A percentile compares a stretch with the other conserved stretches of the same genome.
These are phyloP conservation scores for Chrysoporthe cubensis DNA, from an alignment of 2,329 filamentous ascomycete species.

Conservation along the genomic window DNA sequence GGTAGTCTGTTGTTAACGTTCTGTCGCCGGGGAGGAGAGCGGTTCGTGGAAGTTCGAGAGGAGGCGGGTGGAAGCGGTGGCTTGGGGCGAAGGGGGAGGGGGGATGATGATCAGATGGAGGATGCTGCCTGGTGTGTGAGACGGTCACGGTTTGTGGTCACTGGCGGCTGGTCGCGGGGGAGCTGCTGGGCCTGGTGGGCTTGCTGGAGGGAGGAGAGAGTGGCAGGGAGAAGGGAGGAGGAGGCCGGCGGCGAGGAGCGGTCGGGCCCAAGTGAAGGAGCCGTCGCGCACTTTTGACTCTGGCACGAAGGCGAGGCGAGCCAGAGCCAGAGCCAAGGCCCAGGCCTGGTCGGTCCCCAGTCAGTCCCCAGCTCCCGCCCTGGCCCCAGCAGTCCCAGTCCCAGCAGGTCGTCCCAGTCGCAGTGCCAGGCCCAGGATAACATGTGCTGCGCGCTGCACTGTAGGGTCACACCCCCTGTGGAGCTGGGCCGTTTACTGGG, in stretches of 20 bases:
- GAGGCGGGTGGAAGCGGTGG: neutral
- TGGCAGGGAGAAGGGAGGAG: constrained; percentile 2
- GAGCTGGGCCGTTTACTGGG: too few relatives aligned
- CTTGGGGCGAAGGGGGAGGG: neutral
- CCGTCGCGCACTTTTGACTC: constrained; percentile 3
- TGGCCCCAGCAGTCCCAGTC: too few relatives aligned
- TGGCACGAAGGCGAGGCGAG: neutral
- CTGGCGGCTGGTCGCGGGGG: constrained; percentile 1
- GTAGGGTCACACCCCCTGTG: too few relatives aligned
- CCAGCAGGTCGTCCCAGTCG: too few relatives aligned
- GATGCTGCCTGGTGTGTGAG: constrained; percentile 11
- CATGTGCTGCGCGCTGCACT: too few relatives aligned
- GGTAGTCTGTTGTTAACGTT: too few relatives aligned
- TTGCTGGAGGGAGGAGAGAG: neutral
- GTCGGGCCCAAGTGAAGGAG: constrained; percentile 7
- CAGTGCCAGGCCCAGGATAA: too few relatives aligned
- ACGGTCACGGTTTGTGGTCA: neutral
- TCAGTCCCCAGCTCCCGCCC: neutral
- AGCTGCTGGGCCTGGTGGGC: neutral
- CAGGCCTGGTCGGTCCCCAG: neutral
- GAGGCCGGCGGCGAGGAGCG: neutral
- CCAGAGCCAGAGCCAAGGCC: constrained; percentile 4
- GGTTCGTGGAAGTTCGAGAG: too few relatives aligned
- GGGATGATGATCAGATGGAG: constrained; percentile 8
- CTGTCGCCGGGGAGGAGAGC: too few relatives aligned